Percentiles rank a stretch among this genome's conserved stretches.
These are phyloP conservation scores for Debaryomycetaceae sp. DNA, from an alignment of 1,139 yeast genomes.

Conservation along the genomic window DNA sequence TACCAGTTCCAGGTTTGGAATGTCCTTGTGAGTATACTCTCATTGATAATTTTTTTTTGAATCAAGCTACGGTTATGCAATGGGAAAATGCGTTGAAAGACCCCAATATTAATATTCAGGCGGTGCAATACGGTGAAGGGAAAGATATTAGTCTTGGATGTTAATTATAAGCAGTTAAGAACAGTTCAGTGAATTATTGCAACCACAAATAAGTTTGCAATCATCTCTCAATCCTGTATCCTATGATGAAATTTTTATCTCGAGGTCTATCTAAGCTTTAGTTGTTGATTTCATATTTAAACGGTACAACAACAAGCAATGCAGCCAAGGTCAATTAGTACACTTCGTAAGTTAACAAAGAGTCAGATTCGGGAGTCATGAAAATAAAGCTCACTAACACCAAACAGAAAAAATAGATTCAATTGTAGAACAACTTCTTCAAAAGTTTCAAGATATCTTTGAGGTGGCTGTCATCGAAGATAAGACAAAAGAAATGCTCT, in stretches of 20 bases:
- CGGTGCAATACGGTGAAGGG: too few species aligned
- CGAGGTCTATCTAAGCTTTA: background rate
- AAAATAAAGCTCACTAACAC: conserved; percentile 15
- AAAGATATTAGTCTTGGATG: too few species aligned
- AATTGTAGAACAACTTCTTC: conserved; percentile 40
- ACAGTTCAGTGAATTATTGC: background rate
- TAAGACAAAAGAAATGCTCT: conserved; percentile 49
- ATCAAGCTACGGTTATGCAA: too few species aligned
- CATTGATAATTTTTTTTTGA: background rate
- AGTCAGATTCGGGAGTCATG: background rate
- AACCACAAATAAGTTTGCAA: background rate
- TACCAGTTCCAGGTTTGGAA: background rate
- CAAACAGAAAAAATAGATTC: conserved; percentile 36
- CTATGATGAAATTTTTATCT: background rate
- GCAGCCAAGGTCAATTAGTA: conserved; percentile 45
- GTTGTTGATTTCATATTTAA: background rate
- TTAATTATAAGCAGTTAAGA: too few species aligned
- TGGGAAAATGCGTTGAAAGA: too few species aligned
- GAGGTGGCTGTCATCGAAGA: conserved; percentile 42
- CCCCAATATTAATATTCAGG: too few species aligned
- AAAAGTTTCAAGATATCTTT: conserved; percentile 43
- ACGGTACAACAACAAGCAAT: conserved; percentile 11
- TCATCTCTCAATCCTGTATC: background rate
- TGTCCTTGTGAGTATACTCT: background rate
- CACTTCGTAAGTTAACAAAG: conserved; percentile 35